phyloP scores from a whole-genome alignment of 1,139 yeast genomes.

The Lipomyces yarrowii region DNA sequence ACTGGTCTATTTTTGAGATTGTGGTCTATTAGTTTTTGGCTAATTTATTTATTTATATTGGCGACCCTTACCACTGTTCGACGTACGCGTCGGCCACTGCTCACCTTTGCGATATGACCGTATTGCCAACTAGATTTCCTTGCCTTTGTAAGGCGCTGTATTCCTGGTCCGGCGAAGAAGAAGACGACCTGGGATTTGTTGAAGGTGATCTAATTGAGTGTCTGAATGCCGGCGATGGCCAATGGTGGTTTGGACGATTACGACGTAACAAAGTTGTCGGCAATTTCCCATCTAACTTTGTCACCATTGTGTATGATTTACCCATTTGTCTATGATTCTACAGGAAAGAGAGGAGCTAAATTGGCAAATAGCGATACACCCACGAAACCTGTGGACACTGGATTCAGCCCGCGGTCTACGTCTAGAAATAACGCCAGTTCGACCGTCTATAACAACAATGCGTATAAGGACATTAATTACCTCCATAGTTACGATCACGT shows the following conservation, averaged over 20 bases:
- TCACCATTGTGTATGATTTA: slow-evolving; percentile 45
- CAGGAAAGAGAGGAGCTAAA: not conserved
- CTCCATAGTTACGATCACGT: slow-evolving; percentile 9
- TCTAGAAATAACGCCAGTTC: not conserved
- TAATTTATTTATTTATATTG: not conserved
- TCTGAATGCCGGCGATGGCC: slow-evolving; percentile 75
- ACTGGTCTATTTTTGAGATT: too few relatives aligned
- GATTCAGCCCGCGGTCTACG: not conserved
- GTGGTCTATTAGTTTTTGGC: too few relatives aligned
- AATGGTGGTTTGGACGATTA: slow-evolving; percentile 89
- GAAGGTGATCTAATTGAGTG: slow-evolving; percentile 93
- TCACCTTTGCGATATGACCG: not conserved
- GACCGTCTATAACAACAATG: slow-evolving; percentile 8
- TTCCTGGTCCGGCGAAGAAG: slow-evolving; percentile 91
- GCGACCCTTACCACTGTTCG: not conserved
- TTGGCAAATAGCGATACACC: not conserved
- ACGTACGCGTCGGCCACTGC: not conserved
- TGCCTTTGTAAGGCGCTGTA: slow-evolving; percentile 76
- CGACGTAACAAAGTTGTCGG: slow-evolving; percentile 83
- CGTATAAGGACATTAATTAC: not conserved
- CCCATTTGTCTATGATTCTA: not conserved
- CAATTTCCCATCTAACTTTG: slow-evolving; percentile 84
- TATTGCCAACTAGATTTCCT: slow-evolving; percentile 45
- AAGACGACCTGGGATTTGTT: slow-evolving; percentile 81
- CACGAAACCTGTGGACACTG: not conserved